Evolutionary conservation across 2,329 filamentous ascomycete genomes (phyloP).

Genomic region (Colletotrichum spinosum): DNA sequence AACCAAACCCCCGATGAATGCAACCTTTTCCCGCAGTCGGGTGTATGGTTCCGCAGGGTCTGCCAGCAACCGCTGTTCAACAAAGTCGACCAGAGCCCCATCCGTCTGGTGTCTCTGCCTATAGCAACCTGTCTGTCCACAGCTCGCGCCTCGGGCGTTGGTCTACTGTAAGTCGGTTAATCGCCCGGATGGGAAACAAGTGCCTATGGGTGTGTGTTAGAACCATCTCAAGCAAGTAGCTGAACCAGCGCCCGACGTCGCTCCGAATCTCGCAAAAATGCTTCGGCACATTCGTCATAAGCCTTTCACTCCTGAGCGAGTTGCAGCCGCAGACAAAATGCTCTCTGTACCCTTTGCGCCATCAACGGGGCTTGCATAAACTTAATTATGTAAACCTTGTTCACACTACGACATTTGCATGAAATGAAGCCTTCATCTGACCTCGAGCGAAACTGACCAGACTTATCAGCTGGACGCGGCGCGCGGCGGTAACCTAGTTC

Average conservation of each 20-base stretch:
- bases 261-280: conserved; percentile 36
- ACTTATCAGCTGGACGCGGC: conserved; percentile 22
- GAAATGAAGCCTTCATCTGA: conserved; percentile 30
- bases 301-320: conserved; percentile 18
- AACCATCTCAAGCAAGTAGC: no score
- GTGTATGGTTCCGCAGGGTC: no score
- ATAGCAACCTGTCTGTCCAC: not conserved
- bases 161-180: conserved; percentile 1
- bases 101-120: conserved; percentile 1
- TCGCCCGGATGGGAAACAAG: no score
- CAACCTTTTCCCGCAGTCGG: conserved; percentile 32
- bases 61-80: not conserved
- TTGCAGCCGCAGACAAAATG: not conserved
- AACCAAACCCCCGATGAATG: conserved; percentile 26
- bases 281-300: conserved; percentile 16
- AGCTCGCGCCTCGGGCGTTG: conserved; percentile 14
- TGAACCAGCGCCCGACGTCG: conserved; percentile 20
- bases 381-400: conserved; percentile 24
- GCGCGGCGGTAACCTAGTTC: conserved; percentile 32
- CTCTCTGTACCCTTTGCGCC: not conserved
- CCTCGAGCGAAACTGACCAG: conserved; percentile 27
- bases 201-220: no score
- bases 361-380: conserved; percentile 24
- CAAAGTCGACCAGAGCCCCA: conserved; percentile 25
- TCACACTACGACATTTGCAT: conserved; percentile 16